These are phyloP conservation scores for Hansenula lynferdii DNA, from an alignment of 1,139 yeast genomes.

Conservation along the genomic window DNA sequence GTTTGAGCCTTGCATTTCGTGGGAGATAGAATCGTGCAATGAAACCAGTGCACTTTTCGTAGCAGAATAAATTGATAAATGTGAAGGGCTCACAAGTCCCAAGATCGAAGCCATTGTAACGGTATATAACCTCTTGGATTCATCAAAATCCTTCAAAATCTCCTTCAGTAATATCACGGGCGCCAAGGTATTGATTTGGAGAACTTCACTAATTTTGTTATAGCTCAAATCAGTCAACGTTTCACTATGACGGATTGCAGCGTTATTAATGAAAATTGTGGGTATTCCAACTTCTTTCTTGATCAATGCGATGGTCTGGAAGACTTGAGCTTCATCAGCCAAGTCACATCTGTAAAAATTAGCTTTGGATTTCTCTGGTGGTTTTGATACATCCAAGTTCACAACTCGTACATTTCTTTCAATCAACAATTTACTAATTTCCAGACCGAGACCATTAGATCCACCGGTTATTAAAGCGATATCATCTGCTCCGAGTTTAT, in stretches of 20 bases:
- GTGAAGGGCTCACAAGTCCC: conserved; percentile 67
- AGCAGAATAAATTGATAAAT: conserved; percentile 59
- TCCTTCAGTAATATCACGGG: conserved; percentile 46
- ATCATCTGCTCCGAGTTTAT: conserved; percentile 19
- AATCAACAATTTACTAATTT: conserved; percentile 34
- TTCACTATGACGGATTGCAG: conserved; percentile 58
- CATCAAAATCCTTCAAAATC: conserved; percentile 30
- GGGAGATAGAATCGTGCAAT: conserved; percentile 52
- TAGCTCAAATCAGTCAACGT: conserved; percentile 34
- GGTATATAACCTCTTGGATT: conserved; percentile 38
- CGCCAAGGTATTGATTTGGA: conserved; percentile 54
- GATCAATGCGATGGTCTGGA: conserved; percentile 28
- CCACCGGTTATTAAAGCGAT: conserved; percentile 62
- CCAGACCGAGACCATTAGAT: conserved; percentile 53
- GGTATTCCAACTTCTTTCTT: conserved; percentile 30
- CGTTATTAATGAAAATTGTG: conserved; percentile 65
- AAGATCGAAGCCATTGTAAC: conserved; percentile 66
- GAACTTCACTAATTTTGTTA: conserved; percentile 31
- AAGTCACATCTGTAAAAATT: conserved; percentile 46
- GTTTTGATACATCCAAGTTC: conserved; percentile 43
- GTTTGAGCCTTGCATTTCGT: conserved; percentile 35
- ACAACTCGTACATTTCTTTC: conserved; percentile 33
- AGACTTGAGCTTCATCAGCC: conserved; percentile 31
- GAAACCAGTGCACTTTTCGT: conserved; percentile 61
- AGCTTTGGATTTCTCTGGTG: conserved; percentile 25